Base-by-base conservation (phyloP, 208 protist genomes). In the Naegleria fowleri region DNA sequence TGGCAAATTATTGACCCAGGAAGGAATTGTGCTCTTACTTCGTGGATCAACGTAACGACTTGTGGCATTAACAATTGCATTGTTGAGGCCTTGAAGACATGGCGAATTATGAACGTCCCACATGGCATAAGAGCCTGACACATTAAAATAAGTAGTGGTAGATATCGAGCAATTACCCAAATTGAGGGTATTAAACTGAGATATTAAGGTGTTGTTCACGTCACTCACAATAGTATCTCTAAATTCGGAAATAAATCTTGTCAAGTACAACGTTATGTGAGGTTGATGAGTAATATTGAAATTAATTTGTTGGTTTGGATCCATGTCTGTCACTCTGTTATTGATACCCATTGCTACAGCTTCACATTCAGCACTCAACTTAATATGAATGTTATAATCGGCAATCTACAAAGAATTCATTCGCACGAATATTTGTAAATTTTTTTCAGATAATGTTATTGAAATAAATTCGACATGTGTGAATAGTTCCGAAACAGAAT, bases 181-280 rank as follows among this genome's bases (percentile, higher is more conserved):
- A 22, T 40, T 22, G 5, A 15, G 25, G 33, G 25, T 0, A 1
- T 87, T 41, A 7, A 13, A 29, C 52, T 40, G 16, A 25, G 41
- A 33, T 13, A 87, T 13, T 67, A 67, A 67, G 29, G 36, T 51
- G n/a, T 87, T 11, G 13, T 40, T 52, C 6, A 38, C 1, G 5
- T 48, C 29, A n/a, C 0, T 19, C 13, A 90, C 36, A 79, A 75
- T 39, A 33, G 75, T 90, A 19, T 40, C 13, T 41, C 36, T 39
- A 29, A 22, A 25, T 39, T 83, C 29, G 36, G 19, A 13, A 51
- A 89, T 15, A 33, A 92, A 90, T 89, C 25, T 39, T 25, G 90
- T 92, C 85, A 92, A 76, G 83, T 91, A 92, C 9, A 92, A 41
- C 16, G 90, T 90, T 4, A 92, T 25, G 76, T 92, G 90, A 25